Percentiles rank a stretch among this genome's conserved stretches.
These are phyloP conservation scores for Tuber borchii DNA, from an alignment of 495 filamentous ascomycete genomes.

Conservation along the genomic window DNA sequence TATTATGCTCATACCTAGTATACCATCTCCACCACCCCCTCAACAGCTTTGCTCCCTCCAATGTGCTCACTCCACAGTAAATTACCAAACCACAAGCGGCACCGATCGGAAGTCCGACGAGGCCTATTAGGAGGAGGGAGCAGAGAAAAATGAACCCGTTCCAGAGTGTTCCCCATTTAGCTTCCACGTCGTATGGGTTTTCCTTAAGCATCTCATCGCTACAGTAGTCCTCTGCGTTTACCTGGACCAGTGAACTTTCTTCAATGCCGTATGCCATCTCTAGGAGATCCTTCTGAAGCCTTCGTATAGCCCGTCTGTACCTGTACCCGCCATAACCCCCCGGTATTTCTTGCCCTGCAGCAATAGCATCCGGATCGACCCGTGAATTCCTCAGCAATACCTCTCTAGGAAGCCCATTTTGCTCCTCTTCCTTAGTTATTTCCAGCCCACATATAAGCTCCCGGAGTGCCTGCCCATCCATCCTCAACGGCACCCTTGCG, in stretches of 20 bases:
- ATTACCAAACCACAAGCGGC: not conserved
- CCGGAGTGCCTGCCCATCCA: not conserved
- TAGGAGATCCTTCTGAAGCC: not conserved
- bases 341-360: not conserved
- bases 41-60: not conserved
- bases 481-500: not conserved
- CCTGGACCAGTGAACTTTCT: not conserved
- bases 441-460: not conserved
- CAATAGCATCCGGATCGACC: not conserved
- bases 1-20: not conserved
- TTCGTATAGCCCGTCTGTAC: not conserved
- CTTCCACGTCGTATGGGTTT: not conserved
- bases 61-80: not conserved
- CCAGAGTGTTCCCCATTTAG: not conserved
- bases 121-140: not conserved
- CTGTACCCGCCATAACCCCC: not conserved
- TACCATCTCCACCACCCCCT: constrained; percentile 2
- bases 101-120: not conserved
- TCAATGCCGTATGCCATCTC: not conserved
- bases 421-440: not conserved
- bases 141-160: not conserved
- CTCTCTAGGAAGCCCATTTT: not conserved
- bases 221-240: not conserved
- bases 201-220: not conserved
- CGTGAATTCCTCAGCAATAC: not conserved